Evolutionary conservation across 169 alveolate species (phyloP), one percentile per base, ranked within the genome.

Genomic region (Plasmodium ovale): DNA sequence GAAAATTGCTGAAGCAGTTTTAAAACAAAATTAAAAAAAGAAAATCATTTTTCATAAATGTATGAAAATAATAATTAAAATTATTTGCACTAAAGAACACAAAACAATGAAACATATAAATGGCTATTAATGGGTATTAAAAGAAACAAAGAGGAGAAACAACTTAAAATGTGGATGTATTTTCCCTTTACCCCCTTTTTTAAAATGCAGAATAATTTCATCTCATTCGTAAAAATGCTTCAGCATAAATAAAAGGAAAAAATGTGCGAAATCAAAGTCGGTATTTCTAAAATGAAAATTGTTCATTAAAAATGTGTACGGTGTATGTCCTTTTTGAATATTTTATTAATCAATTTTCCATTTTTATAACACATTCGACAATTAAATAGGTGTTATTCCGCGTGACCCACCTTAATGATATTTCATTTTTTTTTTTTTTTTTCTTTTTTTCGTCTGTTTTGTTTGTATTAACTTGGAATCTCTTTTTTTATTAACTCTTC

Each of bases 401-500:
- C n/a, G n/a, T n/a, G n/a, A n/a, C n/a, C n/a, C n/a, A n/a, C n/a
- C n/a, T n/a, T n/a, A 47, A 5, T 56, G 37, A 4, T 23, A 27
- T 49, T 16, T 10, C 37, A 54, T 72, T 54, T 56, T 23, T 21
- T 29, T 44, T 60, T 60, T 54, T 37, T 21, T 56, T 56, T 54
- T 54, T 0, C 10, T 29, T n/a, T 65, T 49, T 39, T 39, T 39
- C 51, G 10, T 10, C 5, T 27, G 10, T 58, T 19, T 58, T 25
- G 19, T 19, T 21, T 58, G 19, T 7, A 56, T 56, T 58, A 9
- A 68, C 53, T 60, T 42, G 44, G 39, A 60, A 60, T 62, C 39
- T 77, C 65, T 51, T 64, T 77, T 77, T 47, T 77, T 31, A 77
- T 42, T 67, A 77, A 62, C 23, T 77, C 88, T 21, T 62, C 77